Evolutionary conservation across 2,329 filamentous ascomycete species (phyloP).

Genomic region (Hortaea sp.): DNA sequence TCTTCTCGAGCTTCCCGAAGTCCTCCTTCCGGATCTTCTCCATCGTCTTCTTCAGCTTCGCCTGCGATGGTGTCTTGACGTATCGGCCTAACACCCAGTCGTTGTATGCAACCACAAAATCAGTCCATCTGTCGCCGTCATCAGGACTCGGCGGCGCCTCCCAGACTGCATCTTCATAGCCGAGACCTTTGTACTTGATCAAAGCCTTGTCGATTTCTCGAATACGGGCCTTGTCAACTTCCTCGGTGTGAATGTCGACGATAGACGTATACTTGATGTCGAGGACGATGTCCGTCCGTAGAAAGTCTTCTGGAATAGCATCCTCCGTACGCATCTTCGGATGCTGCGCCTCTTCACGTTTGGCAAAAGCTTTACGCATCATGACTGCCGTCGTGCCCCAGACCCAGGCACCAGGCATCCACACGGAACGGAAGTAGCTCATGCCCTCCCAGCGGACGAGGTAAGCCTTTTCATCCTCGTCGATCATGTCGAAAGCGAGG

Average conservation of each 20-base stretch:
- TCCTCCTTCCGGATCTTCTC: constrained; percentile 61
- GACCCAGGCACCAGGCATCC: constrained; percentile 86
- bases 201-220: constrained; percentile 62
- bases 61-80: constrained; percentile 48
- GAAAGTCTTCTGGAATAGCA: constrained; percentile 77
- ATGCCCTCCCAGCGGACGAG: constrained; percentile 75
- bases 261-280: constrained; percentile 59
- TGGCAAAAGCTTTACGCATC: constrained; percentile 69
- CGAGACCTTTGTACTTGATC: constrained; percentile 86
- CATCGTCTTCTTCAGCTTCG: constrained; percentile 56
- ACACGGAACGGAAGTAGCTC: constrained; percentile 73
- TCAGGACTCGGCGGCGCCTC: constrained; percentile 61
- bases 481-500: constrained; percentile 45
- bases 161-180: constrained; percentile 88
- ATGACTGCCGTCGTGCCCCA: constrained; percentile 54
- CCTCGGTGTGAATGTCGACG: constrained; percentile 50
- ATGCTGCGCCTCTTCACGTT: constrained; percentile 51
- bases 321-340: constrained; percentile 64
- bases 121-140: constrained; percentile 60
- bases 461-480: constrained; percentile 79
- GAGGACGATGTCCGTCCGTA: constrained; percentile 82
- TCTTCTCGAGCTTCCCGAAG: constrained; percentile 52
- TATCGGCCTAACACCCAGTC: constrained; percentile 77
- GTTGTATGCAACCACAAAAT: constrained; percentile 74
- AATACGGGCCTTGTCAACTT: constrained; percentile 61